Percentiles rank a stretch among this genome's conserved stretches.
Conservation (phyloP, 306 rosid species). For the Lithocarpus polystachyus region DNA sequence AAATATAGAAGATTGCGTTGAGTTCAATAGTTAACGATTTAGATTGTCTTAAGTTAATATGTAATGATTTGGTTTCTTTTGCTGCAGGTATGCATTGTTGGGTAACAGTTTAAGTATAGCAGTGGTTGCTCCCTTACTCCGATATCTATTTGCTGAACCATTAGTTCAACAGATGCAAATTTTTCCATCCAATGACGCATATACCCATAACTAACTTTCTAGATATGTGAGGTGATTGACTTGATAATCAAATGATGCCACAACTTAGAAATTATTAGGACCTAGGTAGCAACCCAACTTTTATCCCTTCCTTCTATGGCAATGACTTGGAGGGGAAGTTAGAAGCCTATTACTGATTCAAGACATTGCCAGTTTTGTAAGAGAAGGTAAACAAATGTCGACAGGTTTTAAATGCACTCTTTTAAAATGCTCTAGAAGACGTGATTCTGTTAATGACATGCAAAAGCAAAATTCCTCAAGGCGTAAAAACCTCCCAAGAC, state of each 20-base stretch:
- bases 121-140: constrained; percentile 79
- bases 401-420: not conserved
- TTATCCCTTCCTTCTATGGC: not conserved
- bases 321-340: not conserved
- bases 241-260: not conserved
- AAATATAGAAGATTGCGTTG: not conserved
- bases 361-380: not conserved
- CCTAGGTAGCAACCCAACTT: not conserved
- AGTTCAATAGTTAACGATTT: not conserved
- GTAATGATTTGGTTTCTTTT: constrained; percentile 8
- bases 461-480: not conserved
- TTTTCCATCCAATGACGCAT: not conserved
- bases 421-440: not conserved
- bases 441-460: not conserved
- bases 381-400: not conserved
- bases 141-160: constrained; percentile 59
- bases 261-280: not conserved
- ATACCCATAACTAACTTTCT: not conserved
- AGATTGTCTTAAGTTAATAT: not conserved
- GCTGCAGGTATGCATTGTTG: constrained; percentile 73
- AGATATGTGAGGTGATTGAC: not conserved
- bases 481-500: too few relatives aligned
- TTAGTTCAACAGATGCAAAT: not conserved
- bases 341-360: not conserved
- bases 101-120: constrained; percentile 88